Base-by-base conservation (phyloP, 1,139 yeast species). In the Magnusiomyces fungicola region DNA sequence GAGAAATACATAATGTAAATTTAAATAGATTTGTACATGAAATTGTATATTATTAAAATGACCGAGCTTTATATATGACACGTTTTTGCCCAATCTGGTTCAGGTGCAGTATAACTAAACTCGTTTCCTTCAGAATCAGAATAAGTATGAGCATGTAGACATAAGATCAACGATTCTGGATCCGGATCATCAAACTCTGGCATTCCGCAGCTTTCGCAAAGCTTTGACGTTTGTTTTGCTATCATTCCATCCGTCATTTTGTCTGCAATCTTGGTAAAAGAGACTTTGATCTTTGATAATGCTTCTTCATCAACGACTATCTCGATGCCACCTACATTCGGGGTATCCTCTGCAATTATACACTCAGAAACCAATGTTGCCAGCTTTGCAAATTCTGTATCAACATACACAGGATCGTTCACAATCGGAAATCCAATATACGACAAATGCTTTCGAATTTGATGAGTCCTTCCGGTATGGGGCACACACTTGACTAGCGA, bases 381-480 rank as follows among this genome's bases (percentile, higher is more conserved):
- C 14, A 39, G 32, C 29, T 4, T 2, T 4, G 14, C 3, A 14
- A 39, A 9, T 2, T 39, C 32, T n/a, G 23, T 12, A 21, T 39
- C 30, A 5, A n/a, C 72, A 62, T 84, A 84, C 16, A 81, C 63
- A 9, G 74, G 75, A 61, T 86, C 95, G 56, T 85, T 83, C 1
- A 71, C 74, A 10, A 87, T 86, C 0, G 95, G 92, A 56, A 63
- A 70, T 0, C 88, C 87, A 47, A 83, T 49, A 49, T 79, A 73
- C 24, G 85, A 72, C 29, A 85, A 64, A 66, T 85, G 95, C 6
- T 84, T 81, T 48, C 95, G 69, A 22, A 85, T 83, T 61, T 85
- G 95, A 62, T 85, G 95, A 57, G 85, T 83, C 57, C 84, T 73
- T 0, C 95, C 95, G 0, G 92, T 80, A 7, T 76, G 55, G 0